Evolutionary conservation across 345 rosid genomes (phyloP).

Genomic region (Rhodamnia rubescens): DNA sequence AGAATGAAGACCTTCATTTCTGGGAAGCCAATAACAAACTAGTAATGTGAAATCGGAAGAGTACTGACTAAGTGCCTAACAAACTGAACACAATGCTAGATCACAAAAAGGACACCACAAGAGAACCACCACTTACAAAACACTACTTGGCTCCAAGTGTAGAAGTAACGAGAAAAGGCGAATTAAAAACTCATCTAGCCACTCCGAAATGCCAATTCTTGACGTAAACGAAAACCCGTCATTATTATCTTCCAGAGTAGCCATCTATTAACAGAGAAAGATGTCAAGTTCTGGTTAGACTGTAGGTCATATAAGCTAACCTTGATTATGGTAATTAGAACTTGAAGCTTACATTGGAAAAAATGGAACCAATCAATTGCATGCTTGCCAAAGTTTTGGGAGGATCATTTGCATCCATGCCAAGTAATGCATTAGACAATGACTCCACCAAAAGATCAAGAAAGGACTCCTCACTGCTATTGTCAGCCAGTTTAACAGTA

Average conservation of each 20-base stretch:
- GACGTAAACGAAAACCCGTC: constrained; percentile 61
- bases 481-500: constrained; percentile 31
- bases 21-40: constrained; percentile 18
- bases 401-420: constrained; percentile 99
- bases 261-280: constrained; percentile 37
- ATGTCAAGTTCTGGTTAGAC: not conserved
- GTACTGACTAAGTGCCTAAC: not conserved
- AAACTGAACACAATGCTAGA: not conserved
- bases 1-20: constrained; percentile 89
- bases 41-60: not conserved
- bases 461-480: constrained; percentile 36
- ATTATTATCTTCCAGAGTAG: constrained; percentile 59
- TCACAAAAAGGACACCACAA: not conserved
- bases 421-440: constrained; percentile 87
- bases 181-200: constrained; percentile 94
- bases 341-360: constrained; percentile 77
- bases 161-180: constrained; percentile 82
- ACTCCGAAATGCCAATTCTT: constrained; percentile 75
- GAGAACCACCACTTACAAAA: constrained; percentile 50
- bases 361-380: constrained; percentile 95
- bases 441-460: constrained; percentile 69
- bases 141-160: constrained; percentile 87
- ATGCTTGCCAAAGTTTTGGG: constrained; percentile 94
- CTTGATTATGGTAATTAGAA: not conserved
- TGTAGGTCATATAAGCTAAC: not conserved